A percentile compares a stretch with the other conserved stretches of the same genome.
phyloP scores from a whole-genome alignment of 768 basidiomycete genomes.

The Hygrocybe coccinea region DNA sequence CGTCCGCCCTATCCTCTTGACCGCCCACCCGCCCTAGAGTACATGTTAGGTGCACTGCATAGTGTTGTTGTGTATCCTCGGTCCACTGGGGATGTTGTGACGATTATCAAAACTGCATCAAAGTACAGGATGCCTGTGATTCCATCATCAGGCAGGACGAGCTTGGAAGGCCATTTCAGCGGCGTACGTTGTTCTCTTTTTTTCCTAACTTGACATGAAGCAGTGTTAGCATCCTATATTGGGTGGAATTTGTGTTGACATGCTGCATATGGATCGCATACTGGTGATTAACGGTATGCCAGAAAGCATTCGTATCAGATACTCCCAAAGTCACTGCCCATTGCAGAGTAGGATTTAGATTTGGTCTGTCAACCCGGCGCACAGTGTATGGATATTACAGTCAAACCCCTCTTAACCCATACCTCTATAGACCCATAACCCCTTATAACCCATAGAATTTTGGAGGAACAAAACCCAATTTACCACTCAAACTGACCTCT shows the following conservation, averaged over 20 bases:
- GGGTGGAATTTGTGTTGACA: conserved; percentile 76
- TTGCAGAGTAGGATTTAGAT: conserved; percentile 64
- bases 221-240: conserved; percentile 27
- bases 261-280: conserved; percentile 76
- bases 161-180: conserved; percentile 70
- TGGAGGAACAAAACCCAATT: too few species aligned
- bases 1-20: too few species aligned
- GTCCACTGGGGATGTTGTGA: conserved; percentile 76
- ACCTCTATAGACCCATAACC: too few species aligned
- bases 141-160: conserved; percentile 78
- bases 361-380: conserved; percentile 72
- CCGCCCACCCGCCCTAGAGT: too few species aligned
- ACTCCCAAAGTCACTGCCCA: neutral
- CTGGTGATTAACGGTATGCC: conserved; percentile 63
- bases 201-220: neutral
- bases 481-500: too few species aligned
- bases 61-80: conserved; percentile 39
- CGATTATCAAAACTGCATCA: conserved; percentile 68
- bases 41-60: conserved; percentile 15
- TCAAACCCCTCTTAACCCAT: too few species aligned
- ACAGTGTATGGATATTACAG: conserved; percentile 72
- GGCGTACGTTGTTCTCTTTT: conserved; percentile 41
- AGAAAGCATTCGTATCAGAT: neutral
- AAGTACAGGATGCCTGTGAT: conserved; percentile 74
- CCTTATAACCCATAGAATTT: too few species aligned